These are phyloP conservation scores for Pythium scleroteichum DNA, from an alignment of 352 stramenopile genomes.

Conservation along the genomic window DNA sequence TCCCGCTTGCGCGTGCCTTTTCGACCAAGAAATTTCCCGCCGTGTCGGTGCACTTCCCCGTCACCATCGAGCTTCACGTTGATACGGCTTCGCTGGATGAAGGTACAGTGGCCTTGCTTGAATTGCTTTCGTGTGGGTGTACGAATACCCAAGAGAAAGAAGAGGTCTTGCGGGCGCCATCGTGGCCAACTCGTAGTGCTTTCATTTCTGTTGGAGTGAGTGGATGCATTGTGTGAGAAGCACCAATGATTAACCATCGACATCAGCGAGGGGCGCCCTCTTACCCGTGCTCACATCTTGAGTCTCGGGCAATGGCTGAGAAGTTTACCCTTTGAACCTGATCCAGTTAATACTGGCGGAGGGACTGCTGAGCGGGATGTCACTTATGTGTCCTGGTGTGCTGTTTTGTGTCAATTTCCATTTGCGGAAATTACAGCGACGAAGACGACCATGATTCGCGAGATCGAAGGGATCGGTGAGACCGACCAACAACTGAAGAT, in stretches of 20 bases:
- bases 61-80: conserved; percentile 8
- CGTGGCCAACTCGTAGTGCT: conserved; percentile 1
- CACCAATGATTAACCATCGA: conserved; percentile 30
- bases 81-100: background rate
- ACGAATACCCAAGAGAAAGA: background rate
- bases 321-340: conserved; percentile 65
- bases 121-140: conserved; percentile 1
- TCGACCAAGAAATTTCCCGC: conserved; percentile 2
- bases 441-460: background rate
- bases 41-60: conserved; percentile 6
- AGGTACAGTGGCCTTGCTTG: conserved; percentile 13
- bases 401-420: conserved; percentile 14
- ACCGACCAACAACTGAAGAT: background rate
- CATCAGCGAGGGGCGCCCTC: conserved; percentile 57
- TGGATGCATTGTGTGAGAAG: conserved; percentile 3
- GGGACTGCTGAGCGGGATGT: conserved; percentile 44
- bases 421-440: background rate
- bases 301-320: conserved; percentile 41
- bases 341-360: conserved; percentile 68
- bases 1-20: conserved; percentile 28
- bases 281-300: conserved; percentile 18
- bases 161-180: background rate
- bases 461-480: conserved; percentile 10
- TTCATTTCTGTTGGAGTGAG: background rate
- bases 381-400: conserved; percentile 32